These are phyloP conservation scores for Scopulariopsis brevicaulis DNA, from an alignment of 2,329 filamentous ascomycete species.

Conservation along the genomic window DNA sequence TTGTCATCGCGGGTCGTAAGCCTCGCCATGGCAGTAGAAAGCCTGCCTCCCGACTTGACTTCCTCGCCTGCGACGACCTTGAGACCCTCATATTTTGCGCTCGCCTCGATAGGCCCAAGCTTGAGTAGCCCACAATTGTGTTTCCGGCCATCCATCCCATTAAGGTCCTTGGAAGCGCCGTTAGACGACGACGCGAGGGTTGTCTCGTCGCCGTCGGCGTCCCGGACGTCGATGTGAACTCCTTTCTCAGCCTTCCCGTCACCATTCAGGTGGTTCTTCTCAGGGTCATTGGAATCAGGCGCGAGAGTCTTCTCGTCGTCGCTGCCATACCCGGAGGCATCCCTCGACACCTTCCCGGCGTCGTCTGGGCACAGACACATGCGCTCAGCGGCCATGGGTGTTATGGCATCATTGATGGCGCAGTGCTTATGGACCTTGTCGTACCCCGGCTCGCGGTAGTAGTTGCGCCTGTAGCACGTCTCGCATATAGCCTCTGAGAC, in stretches of 20 bases:
- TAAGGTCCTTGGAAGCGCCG: no score
- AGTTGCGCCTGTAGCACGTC: conserved; percentile 17
- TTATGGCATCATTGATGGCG: conserved; percentile 14
- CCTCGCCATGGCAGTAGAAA: not conserved
- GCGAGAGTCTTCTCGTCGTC: not conserved
- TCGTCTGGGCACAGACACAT: conserved; percentile 12
- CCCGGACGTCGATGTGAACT: no score
- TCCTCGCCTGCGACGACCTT: conserved; percentile 6
- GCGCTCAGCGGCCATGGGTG: conserved; percentile 11
- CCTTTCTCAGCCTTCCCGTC: no score
- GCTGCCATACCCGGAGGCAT: conserved; percentile 9
- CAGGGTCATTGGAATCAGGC: no score
- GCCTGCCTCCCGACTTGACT: not conserved
- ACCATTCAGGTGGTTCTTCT: no score
- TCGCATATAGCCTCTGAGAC: conserved; percentile 17
- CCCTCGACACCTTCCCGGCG: not conserved
- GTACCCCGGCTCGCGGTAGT: conserved; percentile 15
- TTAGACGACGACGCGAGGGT: no score
- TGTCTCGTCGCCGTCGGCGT: no score
- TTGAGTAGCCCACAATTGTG: conserved; percentile 7
- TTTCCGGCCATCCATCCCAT: no score
- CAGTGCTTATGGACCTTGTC: conserved; percentile 22
- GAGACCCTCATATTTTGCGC: conserved; percentile 12
- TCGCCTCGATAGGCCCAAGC: conserved; percentile 11
- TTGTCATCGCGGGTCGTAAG: not conserved